Conservation (phyloP, 2,329 filamentous ascomycete species). For the Torrubiellomyces zombiae region DNA sequence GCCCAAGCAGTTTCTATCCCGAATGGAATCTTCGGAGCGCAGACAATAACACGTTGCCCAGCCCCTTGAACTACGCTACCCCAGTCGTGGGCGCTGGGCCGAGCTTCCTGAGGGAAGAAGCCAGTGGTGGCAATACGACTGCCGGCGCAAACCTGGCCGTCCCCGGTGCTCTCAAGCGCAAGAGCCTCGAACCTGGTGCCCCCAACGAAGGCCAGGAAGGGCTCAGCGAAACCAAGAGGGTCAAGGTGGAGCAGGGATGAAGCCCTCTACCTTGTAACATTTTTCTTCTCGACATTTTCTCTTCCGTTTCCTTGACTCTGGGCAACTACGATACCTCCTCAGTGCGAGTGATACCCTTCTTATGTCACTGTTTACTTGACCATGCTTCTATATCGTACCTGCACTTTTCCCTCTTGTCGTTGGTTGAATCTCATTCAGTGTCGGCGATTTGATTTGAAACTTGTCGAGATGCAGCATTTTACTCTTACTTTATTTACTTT, state of each 20-base stretch:
- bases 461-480: too few species aligned
- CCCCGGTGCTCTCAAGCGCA: slow-evolving; percentile 27
- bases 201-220: slow-evolving; percentile 24
- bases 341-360: too few species aligned
- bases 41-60: slow-evolving; percentile 77
- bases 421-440: too few species aligned
- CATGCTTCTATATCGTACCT: too few species aligned
- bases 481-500: background rate
- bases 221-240: slow-evolving; percentile 32
- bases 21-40: slow-evolving; percentile 66
- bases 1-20: slow-evolving; percentile 80
- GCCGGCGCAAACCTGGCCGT: slow-evolving; percentile 6
- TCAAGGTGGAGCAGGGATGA: slow-evolving; percentile 28
- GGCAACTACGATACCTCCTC: too few species aligned
- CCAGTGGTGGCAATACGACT: slow-evolving; percentile 5
- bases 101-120: slow-evolving; percentile 44
- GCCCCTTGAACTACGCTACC: slow-evolving; percentile 83
- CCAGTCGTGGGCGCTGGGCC: slow-evolving; percentile 49
- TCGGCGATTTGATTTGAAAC: too few species aligned
- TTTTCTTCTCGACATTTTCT: background rate
- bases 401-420: too few species aligned
- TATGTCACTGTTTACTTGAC: too few species aligned
- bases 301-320: too few species aligned
- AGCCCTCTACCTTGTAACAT: background rate
- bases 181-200: slow-evolving; percentile 35